Evolutionary conservation across 108 stramenopile genomes (phyloP).

Genomic region (Epithemia pelagica): DNA sequence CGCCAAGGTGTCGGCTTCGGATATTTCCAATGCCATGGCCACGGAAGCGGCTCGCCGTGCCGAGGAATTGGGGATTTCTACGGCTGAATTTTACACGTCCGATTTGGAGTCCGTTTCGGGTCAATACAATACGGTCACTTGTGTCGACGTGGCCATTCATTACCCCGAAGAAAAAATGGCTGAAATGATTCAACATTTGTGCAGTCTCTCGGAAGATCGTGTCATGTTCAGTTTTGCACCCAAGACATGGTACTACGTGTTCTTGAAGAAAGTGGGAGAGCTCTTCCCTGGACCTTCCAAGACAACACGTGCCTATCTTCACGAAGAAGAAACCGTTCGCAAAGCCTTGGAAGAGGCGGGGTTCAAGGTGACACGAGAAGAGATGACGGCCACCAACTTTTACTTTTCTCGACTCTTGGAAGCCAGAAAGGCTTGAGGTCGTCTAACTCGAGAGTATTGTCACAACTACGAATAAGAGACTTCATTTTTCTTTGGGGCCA

Average conservation of each 20-base stretch:
- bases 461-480: too few relatives aligned
- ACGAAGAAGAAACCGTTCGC: conserved; percentile 84
- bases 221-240: conserved; percentile 94
- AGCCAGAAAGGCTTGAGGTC: conserved; percentile 45
- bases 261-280: conserved; percentile 93
- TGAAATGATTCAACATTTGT: conserved; percentile 87
- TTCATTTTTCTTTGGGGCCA: too few relatives aligned
- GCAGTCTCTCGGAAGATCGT: conserved; percentile 72
- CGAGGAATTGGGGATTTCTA: conserved; percentile 55
- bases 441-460: too few relatives aligned
- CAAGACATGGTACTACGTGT: conserved; percentile 90
- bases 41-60: conserved; percentile 85
- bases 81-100: conserved; percentile 86
- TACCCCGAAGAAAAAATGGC: conserved; percentile 94
- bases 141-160: conserved; percentile 97
- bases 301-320: conserved; percentile 93
- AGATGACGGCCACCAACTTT: conserved; percentile 96
- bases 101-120: conserved; percentile 92
- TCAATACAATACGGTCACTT: conserved; percentile 90
- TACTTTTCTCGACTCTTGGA: conserved; percentile 95
- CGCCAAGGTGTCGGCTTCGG: conserved; percentile 83
- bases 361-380: conserved; percentile 80
- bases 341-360: conserved; percentile 74
- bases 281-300: conserved; percentile 96
- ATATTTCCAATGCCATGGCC: conserved; percentile 93